Conservation (phyloP, 129 eudicot species). For the Flaveria ramosissima region DNA sequence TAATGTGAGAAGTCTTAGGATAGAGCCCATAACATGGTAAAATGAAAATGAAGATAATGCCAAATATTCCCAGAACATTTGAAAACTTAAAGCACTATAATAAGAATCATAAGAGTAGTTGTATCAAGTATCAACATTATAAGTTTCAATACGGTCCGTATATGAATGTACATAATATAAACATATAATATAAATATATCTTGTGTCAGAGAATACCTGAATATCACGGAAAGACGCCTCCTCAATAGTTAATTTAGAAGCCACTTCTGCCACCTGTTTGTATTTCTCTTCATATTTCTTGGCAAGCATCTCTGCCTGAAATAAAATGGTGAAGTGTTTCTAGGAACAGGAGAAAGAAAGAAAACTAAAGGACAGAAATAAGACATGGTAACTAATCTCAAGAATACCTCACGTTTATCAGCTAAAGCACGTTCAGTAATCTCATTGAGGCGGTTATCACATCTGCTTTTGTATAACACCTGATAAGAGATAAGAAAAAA, state of each 20-base stretch:
- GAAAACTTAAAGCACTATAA: conserved; percentile 13
- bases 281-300: conserved; percentile 95
- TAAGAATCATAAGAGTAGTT: not conserved
- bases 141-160: conserved; percentile 12
- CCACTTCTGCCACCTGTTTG: conserved; percentile 94
- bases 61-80: conserved; percentile 3
- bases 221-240: conserved; percentile 93
- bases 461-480: conserved; percentile 95
- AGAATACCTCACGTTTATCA: conserved; percentile 86
- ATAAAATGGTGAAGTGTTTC: conserved; percentile 3
- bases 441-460: conserved; percentile 97
- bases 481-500: conserved; percentile 16
- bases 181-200: not conserved
- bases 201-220: conserved; percentile 47
- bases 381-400: conserved; percentile 2
- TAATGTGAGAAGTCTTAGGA: conserved; percentile 1
- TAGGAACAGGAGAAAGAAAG: not conserved
- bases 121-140: conserved; percentile 9
- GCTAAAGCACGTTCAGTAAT: conserved; percentile 91
- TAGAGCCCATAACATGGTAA: not conserved
- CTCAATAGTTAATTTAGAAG: conserved; percentile 92
- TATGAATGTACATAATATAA: not conserved
- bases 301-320: conserved; percentile 83
- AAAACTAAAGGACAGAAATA: conserved; percentile 23
- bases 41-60: not conserved